Conservation (phyloP, 371 early-diverging fungal genomes). For the Fennellomyces sp. region DNA sequence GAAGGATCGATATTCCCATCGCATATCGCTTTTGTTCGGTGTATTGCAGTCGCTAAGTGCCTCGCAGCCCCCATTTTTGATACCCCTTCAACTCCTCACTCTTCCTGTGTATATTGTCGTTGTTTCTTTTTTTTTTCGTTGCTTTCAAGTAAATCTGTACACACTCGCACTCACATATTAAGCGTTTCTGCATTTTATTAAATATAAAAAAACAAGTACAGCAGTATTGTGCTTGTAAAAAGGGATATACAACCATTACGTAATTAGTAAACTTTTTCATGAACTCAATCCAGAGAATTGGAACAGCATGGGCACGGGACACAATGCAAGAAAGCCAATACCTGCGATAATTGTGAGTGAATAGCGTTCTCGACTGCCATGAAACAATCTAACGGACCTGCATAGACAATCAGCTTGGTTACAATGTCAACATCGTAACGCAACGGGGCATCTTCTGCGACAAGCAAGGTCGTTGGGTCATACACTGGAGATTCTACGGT, state of each 20-base stretch:
- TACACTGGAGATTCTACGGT: slow-evolving; percentile 18
- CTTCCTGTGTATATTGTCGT: too few relatives aligned
- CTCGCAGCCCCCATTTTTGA: too few relatives aligned
- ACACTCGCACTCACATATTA: too few relatives aligned
- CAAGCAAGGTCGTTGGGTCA: slow-evolving; percentile 38
- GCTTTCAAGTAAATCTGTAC: too few relatives aligned
- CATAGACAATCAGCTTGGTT: slow-evolving; percentile 70
- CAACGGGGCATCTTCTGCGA: slow-evolving; percentile 57
- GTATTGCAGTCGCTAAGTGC: slow-evolving; percentile 18
- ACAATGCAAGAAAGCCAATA: slow-evolving; percentile 62
- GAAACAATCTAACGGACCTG: too few relatives aligned
- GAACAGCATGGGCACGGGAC: slow-evolving; percentile 54
- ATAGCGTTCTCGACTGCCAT: too few relatives aligned
- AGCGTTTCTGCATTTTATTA: too few relatives aligned
- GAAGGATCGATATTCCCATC: slow-evolving; percentile 27
- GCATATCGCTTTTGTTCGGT: slow-evolving; percentile 39
- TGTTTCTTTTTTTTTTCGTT: too few relatives aligned
- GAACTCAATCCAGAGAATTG: slow-evolving; percentile 21
- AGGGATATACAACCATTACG: not conserved
- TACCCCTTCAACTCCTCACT: too few relatives aligned
- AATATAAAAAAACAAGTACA: too few relatives aligned
- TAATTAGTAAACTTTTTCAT: slow-evolving; percentile 2
- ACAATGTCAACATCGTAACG: slow-evolving; percentile 74
- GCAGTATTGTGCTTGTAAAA: not conserved
- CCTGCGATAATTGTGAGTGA: slow-evolving; percentile 21